Conservation (phyloP, 352 stramenopile species). For the Aphanomyces cochlioides region DNA sequence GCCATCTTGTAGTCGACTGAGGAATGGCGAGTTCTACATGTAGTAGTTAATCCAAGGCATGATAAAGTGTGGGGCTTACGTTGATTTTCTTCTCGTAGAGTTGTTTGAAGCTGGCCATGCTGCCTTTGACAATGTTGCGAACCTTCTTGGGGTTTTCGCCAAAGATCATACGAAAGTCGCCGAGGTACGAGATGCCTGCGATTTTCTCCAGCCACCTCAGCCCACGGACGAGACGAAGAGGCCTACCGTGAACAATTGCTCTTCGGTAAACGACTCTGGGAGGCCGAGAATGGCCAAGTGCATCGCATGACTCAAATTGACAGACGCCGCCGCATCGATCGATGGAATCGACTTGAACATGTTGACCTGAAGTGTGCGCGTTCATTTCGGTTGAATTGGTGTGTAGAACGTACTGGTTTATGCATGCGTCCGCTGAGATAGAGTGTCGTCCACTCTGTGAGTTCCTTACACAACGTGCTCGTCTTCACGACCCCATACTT, state of each 20-base stretch:
- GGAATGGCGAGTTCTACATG: constrained; percentile 57
- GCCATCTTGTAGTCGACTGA: constrained; percentile 33
- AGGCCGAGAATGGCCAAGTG: constrained; percentile 71
- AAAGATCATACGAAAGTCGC: constrained; percentile 88
- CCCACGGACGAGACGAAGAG: constrained; percentile 10
- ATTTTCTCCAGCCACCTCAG: constrained; percentile 55
- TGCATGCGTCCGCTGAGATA: constrained; percentile 86
- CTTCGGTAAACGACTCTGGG: constrained; percentile 74
- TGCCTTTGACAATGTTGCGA: constrained; percentile 87
- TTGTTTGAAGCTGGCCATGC: constrained; percentile 63
- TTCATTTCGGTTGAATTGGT: too few species aligned
- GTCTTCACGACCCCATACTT: constrained; percentile 88
- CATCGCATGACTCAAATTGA: constrained; percentile 69
- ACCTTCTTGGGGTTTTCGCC: constrained; percentile 89
- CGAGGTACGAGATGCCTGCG: constrained; percentile 84
- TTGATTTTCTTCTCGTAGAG: constrained; percentile 75
- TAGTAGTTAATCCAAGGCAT: neutral
- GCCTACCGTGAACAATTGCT: constrained; percentile 78
- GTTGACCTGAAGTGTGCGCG: constrained; percentile 43
- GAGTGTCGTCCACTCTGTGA: constrained; percentile 75
- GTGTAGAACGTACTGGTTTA: constrained; percentile 57
- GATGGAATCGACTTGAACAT: constrained; percentile 48
- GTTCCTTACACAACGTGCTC: constrained; percentile 70
- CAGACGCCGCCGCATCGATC: constrained; percentile 48
- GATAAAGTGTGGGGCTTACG: constrained; percentile 36